Evolutionary conservation across 73 alveolate species (phyloP), one percentile per base, ranked within the genome.

Genomic region (Halteria grandinella): DNA sequence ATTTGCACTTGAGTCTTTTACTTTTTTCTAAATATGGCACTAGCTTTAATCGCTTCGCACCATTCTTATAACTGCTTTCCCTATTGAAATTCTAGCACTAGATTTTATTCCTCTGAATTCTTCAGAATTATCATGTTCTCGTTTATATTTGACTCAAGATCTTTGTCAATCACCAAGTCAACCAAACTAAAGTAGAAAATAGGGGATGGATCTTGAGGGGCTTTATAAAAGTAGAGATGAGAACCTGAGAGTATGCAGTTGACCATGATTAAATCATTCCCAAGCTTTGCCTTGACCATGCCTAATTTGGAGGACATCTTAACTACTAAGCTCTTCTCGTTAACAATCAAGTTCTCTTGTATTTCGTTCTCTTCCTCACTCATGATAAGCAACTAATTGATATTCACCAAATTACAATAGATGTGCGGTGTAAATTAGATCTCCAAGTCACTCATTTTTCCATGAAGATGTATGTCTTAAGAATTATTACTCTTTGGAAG

Each of bases 161-260:
- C n/a, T n/a, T n/a, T n/a, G n/a, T n/a, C n/a, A n/a, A n/a, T n/a
- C n/a, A n/a, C n/a, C n/a, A n/a, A n/a, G n/a, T n/a, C n/a, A n/a
- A n/a, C n/a, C n/a, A n/a, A n/a, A n/a, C n/a, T n/a, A n/a, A n/a
- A n/a, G n/a, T n/a, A n/a, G n/a, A n/a, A n/a, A n/a, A n/a, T n/a
- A n/a, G 80, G 74, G 15, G 50, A 34, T 31, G 72, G 17, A 20
- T 82, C 91, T n/a, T 39, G 37, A n/a, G 41, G 41, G 15, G 57
- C 82, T 48, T 71, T 55, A 57, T 82, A 82, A 37, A 82, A 72
- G 69, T 82, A 73, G 15, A 82, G 25, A 34, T 82, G 72, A 44
- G 57, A 47, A 1, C 86, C 89, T 11, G 86, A 71, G 2, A 82
- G 36, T 0, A 82, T 82, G 7, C 86, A n/a, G n/a, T n/a, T n/a